Percentiles rank a stretch among this genome's conserved stretches.
Evolutionary conservation across 345 rosid genomes (phyloP).

Genomic region (Trapa incisa): DNA sequence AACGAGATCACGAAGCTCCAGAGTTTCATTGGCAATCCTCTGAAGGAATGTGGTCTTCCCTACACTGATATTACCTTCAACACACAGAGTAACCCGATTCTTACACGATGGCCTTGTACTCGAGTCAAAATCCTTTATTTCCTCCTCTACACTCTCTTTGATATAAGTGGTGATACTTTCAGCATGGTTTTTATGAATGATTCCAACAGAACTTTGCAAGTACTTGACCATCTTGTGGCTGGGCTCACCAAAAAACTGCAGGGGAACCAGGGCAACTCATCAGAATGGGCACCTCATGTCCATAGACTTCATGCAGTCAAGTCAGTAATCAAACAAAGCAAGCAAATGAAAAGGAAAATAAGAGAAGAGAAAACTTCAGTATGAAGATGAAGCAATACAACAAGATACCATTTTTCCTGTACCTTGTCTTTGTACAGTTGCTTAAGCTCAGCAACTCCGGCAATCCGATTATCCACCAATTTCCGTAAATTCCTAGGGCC

Average conservation of each 20-base stretch:
- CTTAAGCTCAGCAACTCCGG: conserved; percentile 83
- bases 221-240: conserved; percentile 85
- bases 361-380: background rate
- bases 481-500: conserved; percentile 88
- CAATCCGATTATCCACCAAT: conserved; percentile 81
- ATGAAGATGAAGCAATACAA: background rate
- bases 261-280: conserved; percentile 1
- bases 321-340: background rate
- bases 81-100: conserved; percentile 78
- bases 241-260: conserved; percentile 65
- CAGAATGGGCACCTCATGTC: background rate
- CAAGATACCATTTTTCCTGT: background rate
- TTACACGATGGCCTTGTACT: conserved; percentile 26
- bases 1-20: conserved; percentile 86
- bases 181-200: conserved; percentile 82
- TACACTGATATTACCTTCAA: conserved; percentile 95
- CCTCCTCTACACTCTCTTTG: conserved; percentile 82
- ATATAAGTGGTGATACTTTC: conserved; percentile 88
- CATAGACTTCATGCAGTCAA: background rate
- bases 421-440: conserved; percentile 88
- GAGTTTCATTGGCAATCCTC: conserved; percentile 86
- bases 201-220: conserved; percentile 77
- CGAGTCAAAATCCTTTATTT: conserved; percentile 44
- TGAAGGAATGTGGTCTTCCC: conserved; percentile 96
- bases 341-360: too few species aligned